These are phyloP conservation scores for Dryas drummondii DNA, from an alignment of 306 rosid genomes.

Conservation along the genomic window DNA sequence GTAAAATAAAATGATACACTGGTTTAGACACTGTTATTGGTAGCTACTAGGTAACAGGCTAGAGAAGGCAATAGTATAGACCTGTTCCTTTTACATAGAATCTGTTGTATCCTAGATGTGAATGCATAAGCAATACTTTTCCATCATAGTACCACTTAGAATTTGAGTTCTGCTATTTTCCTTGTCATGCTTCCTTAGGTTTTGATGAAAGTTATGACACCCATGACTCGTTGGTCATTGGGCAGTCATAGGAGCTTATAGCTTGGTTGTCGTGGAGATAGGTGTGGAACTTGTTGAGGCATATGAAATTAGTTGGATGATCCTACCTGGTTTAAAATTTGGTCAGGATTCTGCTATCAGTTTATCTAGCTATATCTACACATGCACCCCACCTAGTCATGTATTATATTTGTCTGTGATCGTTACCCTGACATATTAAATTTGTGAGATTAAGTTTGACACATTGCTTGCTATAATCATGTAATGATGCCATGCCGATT, in stretches of 20 bases:
- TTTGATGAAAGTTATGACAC: neutral
- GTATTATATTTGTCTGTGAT: neutral
- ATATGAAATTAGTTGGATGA: neutral
- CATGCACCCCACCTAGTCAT: neutral
- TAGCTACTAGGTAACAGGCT: neutral
- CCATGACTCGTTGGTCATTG: neutral
- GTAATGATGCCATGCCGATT: conserved; percentile 4
- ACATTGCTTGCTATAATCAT: neutral
- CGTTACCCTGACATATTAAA: neutral
- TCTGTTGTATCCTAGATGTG: neutral
- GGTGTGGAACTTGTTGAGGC: too few relatives aligned
- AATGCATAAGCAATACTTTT: neutral
- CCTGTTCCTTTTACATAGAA: neutral
- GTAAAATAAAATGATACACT: neutral
- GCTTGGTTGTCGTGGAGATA: neutral
- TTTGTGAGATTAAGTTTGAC: conserved; percentile 6
- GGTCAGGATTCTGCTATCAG: neutral
- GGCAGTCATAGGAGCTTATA: neutral
- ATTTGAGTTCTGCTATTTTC: neutral
- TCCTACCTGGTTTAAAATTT: conserved; percentile 1
- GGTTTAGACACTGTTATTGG: neutral
- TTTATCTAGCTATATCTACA: neutral
- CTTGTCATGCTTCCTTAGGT: neutral
- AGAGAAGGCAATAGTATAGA: neutral
- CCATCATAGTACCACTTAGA: neutral